Percentiles rank a stretch among this genome's conserved stretches.
phyloP scores from a whole-genome alignment of 2,329 filamentous ascomycete species.

The Botrytis porri region DNA sequence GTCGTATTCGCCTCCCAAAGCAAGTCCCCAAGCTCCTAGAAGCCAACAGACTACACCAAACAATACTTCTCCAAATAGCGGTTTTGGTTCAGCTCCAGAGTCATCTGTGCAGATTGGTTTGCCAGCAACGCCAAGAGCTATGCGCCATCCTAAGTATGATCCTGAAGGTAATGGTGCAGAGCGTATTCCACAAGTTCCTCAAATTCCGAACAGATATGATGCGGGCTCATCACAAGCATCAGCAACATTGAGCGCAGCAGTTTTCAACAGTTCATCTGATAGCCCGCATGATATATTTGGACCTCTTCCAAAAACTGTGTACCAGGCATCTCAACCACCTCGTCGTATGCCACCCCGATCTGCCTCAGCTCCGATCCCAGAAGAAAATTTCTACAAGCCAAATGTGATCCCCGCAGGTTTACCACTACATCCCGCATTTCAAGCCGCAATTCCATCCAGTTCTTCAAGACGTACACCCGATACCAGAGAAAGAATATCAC shows the following conservation, averaged over 20 bases:
- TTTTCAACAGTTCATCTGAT: conserved; percentile 31
- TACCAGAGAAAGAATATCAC: conserved; percentile 23
- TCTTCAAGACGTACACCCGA: conserved; percentile 33
- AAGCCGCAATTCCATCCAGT: conserved; percentile 40
- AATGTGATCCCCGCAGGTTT: conserved; percentile 37
- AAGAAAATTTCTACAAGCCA: conserved; percentile 42
- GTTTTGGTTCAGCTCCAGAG: conserved; percentile 46
- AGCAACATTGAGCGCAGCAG: conserved; percentile 1
- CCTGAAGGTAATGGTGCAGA: conserved; percentile 55
- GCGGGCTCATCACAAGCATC: conserved; percentile 20
- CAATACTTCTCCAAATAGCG: conserved; percentile 29
- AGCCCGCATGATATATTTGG: conserved; percentile 33
- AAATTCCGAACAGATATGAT: conserved; percentile 49
- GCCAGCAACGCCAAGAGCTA: conserved; percentile 87
- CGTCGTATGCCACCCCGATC: conserved; percentile 49
- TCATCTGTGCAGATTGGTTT: conserved; percentile 65
- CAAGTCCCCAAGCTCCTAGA: conserved; percentile 47
- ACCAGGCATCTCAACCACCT: conserved; percentile 46
- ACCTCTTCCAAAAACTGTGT: conserved; percentile 38
- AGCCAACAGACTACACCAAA: conserved; percentile 58
- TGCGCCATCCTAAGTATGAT: conserved; percentile 74
- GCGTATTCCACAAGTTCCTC: conserved; percentile 53
- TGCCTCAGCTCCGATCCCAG: conserved; percentile 58
- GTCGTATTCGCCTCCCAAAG: conserved; percentile 39
- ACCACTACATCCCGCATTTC: conserved; percentile 44